phyloP scores from a whole-genome alignment of 1,284 basidiomycete species.

The Sphaerobolus stellatus region DNA sequence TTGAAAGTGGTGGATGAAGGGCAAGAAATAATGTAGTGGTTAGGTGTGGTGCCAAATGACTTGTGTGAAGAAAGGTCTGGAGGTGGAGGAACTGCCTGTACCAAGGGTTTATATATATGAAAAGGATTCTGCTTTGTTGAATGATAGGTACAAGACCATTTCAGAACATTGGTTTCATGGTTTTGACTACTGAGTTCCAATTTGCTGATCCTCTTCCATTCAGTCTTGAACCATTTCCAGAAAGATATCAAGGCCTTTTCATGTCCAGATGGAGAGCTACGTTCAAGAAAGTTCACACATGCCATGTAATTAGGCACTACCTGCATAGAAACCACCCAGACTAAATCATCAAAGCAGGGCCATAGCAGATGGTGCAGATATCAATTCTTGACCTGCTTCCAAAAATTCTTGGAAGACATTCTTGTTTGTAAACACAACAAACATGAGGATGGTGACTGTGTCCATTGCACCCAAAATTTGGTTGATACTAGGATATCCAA shows the following conservation, averaged over 20 bases:
- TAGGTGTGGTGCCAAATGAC: conserved; percentile 18
- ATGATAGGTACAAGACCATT: conserved; percentile 32
- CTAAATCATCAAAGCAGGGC: conserved; percentile 31
- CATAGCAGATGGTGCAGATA: conserved; percentile 27
- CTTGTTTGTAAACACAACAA: conserved; percentile 30
- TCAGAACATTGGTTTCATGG: conserved; percentile 22
- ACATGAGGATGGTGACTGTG: conserved; percentile 25
- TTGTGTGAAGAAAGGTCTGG: conserved; percentile 19
- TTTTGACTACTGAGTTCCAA: background rate
- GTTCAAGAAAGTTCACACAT: conserved; percentile 15
- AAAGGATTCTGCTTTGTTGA: conserved; percentile 27
- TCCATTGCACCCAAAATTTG: conserved; percentile 34
- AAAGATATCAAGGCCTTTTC: conserved; percentile 8
- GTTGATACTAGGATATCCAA: conserved; percentile 36
- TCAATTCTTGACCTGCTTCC: conserved; percentile 32
- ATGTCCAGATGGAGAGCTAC: conserved; percentile 18
- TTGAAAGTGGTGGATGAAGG: background rate
- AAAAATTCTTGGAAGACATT: conserved; percentile 37
- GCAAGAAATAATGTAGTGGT: conserved; percentile 21
- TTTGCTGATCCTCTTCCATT: conserved; percentile 15
- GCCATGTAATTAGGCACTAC: conserved; percentile 25
- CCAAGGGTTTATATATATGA: conserved; percentile 36
- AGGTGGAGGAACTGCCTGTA: conserved; percentile 23
- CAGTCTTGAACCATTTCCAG: conserved; percentile 20
- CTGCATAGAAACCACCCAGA: conserved; percentile 28